Base-by-base conservation (phyloP, 2,329 filamentous ascomycete species). In the Parafenestella ontariensis region DNA sequence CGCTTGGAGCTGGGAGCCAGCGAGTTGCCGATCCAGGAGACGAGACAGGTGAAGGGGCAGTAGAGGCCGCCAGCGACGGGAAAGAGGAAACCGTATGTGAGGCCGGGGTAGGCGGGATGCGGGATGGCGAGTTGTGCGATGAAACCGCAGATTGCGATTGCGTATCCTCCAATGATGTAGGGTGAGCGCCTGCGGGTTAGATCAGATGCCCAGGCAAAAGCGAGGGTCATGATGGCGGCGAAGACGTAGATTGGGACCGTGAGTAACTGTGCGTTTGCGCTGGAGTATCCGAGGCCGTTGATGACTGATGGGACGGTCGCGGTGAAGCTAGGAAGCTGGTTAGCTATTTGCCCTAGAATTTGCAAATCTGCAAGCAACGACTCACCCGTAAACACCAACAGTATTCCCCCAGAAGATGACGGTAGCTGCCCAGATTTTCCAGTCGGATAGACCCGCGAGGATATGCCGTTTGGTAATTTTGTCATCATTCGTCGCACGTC, bases 91-190 rank as follows among this genome's bases (percentile, higher is more conserved):
- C 77, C 78, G 13, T 82, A 77, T 0, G 81, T 76, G 4, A 85
- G 66, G 10, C 74, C 71, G 1, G 72, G 69, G 58, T 82, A 83
- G 54, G 71, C 72, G 0, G 72, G 72, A 41, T 75, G 71, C 0
- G 72, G 72, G 15, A 75, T 74, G 0, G 72, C 71, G 13, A 87
- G 76, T 23, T 87, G 78, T 33, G 87, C 79, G 49, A 81, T 77
- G 69, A 85, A 87, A 11, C 85, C 85, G 24, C 82, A 69, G 0
- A 80, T 80, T 10, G 82, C 79, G 46, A 86, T 74, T 20, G 73
- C 57, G 44, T 81, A 79, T 9, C 83, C 83, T 3, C 73, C 62
- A 13, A 87, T 77, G 31, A 82, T 81, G 73, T 86, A 87, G 10
- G 75, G 74, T 55, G 81, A 86, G 0, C 85, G 81, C 54, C 82